A percentile compares a stretch with the other conserved stretches of the same genome.
These are phyloP conservation scores for Hymenoscyphus infarciens DNA, from an alignment of 2,329 filamentous ascomycete species.

Conservation along the genomic window DNA sequence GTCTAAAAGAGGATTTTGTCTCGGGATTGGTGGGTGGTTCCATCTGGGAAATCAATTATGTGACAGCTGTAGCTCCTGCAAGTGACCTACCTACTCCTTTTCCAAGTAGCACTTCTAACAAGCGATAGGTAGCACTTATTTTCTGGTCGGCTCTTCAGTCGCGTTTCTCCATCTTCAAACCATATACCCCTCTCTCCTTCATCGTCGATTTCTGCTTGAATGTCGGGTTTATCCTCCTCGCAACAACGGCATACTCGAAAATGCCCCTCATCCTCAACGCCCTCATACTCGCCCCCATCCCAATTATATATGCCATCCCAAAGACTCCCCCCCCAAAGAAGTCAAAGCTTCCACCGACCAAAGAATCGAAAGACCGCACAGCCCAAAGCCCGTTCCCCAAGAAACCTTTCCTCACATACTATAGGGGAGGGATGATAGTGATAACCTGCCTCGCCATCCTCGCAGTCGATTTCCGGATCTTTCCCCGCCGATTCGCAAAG, in stretches of 20 bases:
- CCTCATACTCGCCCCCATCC: slow-evolving; percentile 68
- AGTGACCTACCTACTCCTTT: slow-evolving; percentile 36
- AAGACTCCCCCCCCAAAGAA: slow-evolving; percentile 44
- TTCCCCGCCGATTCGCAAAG: slow-evolving; percentile 92
- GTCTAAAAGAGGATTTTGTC: slow-evolving; percentile 91
- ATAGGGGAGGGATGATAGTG: slow-evolving; percentile 87
- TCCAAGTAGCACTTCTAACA: not conserved
- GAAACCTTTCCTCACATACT: slow-evolving; percentile 90
- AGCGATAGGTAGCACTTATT: slow-evolving; percentile 66
- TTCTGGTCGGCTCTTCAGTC: slow-evolving; percentile 88
- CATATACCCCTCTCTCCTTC: slow-evolving; percentile 65
- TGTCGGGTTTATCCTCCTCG: slow-evolving; percentile 75
- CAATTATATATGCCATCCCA: slow-evolving; percentile 54
- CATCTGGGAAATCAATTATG: slow-evolving; percentile 80
- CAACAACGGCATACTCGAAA: slow-evolving; percentile 79
- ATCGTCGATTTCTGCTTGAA: slow-evolving; percentile 85
- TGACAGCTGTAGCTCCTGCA: slow-evolving; percentile 84
- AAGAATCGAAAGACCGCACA: slow-evolving; percentile 29
- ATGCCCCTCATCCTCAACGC: slow-evolving; percentile 70
- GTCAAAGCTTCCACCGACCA: slow-evolving; percentile 45
- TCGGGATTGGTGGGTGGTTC: slow-evolving; percentile 83
- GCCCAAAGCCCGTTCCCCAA: slow-evolving; percentile 59
- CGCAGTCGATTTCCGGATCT: slow-evolving; percentile 93
- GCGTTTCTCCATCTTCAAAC: slow-evolving; percentile 77
- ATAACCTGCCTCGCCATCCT: slow-evolving; percentile 87